Evolutionary conservation across 371 early-diverging fungal genomes (phyloP), one percentile per base, ranked within the genome.

Genomic region (Polyrhizophydium stewartii): DNA sequence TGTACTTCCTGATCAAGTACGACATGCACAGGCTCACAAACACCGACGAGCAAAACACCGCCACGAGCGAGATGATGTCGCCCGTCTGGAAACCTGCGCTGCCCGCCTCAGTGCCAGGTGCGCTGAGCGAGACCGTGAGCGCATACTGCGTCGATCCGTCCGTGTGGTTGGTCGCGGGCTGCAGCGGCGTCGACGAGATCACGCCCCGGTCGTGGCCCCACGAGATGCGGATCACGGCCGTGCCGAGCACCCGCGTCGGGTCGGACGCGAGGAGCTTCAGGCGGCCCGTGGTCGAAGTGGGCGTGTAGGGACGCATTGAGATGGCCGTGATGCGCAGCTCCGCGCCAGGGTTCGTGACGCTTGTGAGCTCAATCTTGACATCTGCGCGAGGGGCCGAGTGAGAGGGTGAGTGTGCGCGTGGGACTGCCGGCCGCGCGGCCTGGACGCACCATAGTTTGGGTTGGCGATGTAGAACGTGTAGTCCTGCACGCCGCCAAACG

Each of bases 281-380:
- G 2, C 9, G 3, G 32, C 53, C 53, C 3, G 6, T n/a, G 25
- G n/a, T 25, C 19, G 53, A 53, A 12, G 53, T 53, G 5, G 53
- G 53, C 21, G 53, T 53, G 21, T 30, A 53, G 30, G 53, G 53
- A 53, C 53, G 53, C 30, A 53, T 7, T 9, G 53, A 30, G 24
- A 53, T 5, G n/a, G 25, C 9, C 53, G 53, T 53, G 53, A 35
- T 16, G 3, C 53, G 53, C 10, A 53, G 53, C 27, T 32, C 9
- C 7, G 35, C 53, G 24, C 16, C 13, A 5, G 5, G 53, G 6
- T 6, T 5, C 35, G 53, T 22, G 49, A 28, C 22, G 10, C 9
- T 7, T 16, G 28, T 6, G 7, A 25, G 49, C 49, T 7, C 16
- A 47, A 47, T 47, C 9, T 47, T 47, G 7, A 35, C 9, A 47